phyloP scores from a whole-genome alignment of 2,329 filamentous ascomycete genomes.

The Cylindrodendrum hubeiense region DNA sequence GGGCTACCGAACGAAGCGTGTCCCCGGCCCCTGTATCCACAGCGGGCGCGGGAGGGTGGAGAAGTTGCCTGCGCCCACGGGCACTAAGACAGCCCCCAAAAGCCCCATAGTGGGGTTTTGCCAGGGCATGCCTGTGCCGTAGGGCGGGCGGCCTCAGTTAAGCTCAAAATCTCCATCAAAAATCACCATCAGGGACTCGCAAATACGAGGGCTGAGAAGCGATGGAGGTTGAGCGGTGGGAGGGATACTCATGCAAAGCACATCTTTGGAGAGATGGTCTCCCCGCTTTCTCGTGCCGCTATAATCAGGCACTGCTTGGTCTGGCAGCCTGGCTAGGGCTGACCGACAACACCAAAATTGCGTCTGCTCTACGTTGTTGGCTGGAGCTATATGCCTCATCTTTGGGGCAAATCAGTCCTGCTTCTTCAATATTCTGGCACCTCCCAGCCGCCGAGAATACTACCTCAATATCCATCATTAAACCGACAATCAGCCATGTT shows the following conservation, averaged over 20 bases:
- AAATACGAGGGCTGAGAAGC: neutral
- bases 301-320: neutral
- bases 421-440: no score
- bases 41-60: neutral
- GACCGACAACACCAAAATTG: no score
- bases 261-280: neutral
- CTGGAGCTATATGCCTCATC: no score
- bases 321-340: neutral
- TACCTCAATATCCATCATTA: no score
- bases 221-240: neutral
- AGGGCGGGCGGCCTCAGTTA: neutral
- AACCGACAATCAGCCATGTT: no score
- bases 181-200: neutral
- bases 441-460: no score
- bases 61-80: neutral
- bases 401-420: no score
- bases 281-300: neutral
- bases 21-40: no score
- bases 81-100: neutral
- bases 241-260: neutral
- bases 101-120: neutral
- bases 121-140: neutral
- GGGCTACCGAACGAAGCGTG: no score
- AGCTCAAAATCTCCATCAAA: neutral
- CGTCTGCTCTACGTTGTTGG: no score